A percentile compares a stretch with the other conserved stretches of the same genome.
Conservation (phyloP, 2,329 filamentous ascomycete genomes). For the Fusarium sp. region DNA sequence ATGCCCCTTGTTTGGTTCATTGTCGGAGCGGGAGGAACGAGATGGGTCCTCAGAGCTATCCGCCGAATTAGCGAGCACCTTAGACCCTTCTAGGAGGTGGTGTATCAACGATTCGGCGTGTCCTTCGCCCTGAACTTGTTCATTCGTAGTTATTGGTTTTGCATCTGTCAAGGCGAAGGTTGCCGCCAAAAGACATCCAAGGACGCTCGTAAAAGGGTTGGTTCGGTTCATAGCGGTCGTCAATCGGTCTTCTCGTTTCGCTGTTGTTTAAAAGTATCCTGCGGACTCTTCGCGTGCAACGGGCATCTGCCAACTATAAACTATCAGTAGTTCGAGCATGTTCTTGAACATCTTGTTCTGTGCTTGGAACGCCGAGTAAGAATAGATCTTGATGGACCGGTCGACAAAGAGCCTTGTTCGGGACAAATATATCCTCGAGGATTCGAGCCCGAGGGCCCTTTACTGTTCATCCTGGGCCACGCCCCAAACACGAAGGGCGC, state of each 20-base stretch:
- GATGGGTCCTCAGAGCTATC: background rate
- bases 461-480: slow-evolving; percentile 14
- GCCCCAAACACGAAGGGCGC: background rate
- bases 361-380: slow-evolving; percentile 2
- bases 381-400: slow-evolving; percentile 25
- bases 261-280: slow-evolving; percentile 20
- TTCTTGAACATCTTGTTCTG: background rate
- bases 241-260: slow-evolving; percentile 20
- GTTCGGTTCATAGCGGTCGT: slow-evolving; percentile 9
- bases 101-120: slow-evolving; percentile 18
- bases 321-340: background rate
- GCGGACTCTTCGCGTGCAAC: background rate
- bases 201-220: slow-evolving; percentile 16
- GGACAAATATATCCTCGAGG: background rate
- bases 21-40: slow-evolving; percentile 3
- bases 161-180: slow-evolving; percentile 19
- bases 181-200: slow-evolving; percentile 14
- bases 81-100: background rate
- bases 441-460: slow-evolving; percentile 11
- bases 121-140: slow-evolving; percentile 5
- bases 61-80: background rate
- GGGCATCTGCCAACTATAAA: slow-evolving; percentile 14
- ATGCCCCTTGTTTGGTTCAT: background rate
- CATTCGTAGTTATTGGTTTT: slow-evolving; percentile 12
- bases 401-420: slow-evolving; percentile 30